Evolutionary conservation across 306 rosid species (phyloP).

Genomic region (Crotalaria pallida): DNA sequence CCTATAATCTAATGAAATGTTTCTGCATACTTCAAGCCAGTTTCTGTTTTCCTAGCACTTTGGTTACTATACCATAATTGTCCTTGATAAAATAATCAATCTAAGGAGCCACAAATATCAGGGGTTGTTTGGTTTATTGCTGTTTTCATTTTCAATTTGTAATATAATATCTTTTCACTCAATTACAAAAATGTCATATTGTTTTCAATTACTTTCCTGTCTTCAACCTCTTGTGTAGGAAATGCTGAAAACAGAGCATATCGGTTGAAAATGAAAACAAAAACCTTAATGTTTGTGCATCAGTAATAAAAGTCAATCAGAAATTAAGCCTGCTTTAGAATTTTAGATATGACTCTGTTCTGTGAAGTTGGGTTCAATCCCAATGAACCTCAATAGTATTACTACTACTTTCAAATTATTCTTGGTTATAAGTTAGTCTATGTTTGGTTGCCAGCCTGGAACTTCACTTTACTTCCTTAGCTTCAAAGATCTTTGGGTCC

Average conservation of each 20-base stretch:
- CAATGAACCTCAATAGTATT: not conserved
- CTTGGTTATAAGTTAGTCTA: not conserved
- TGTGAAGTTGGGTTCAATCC: not conserved
- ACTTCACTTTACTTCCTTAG: not conserved
- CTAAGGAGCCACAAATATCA: not conserved
- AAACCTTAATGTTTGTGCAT: not conserved
- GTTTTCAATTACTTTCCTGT: too few species aligned
- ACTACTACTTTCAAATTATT: not conserved
- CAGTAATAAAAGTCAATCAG: not conserved
- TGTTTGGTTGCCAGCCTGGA: conserved; percentile 5
- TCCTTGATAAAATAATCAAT: not conserved
- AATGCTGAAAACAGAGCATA: not conserved
- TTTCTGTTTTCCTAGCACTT: not conserved
- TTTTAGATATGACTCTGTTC: conserved; percentile 3
- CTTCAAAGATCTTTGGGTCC: not conserved
- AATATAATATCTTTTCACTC: not conserved
- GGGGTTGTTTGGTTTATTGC: not conserved
- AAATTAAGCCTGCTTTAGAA: not conserved
- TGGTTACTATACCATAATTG: not conserved
- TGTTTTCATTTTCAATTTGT: not conserved
- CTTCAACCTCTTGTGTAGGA: not conserved
- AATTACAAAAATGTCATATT: not conserved
- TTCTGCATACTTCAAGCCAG: not conserved
- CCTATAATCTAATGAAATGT: not conserved
- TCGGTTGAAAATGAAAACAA: not conserved